Evolutionary conservation across 495 filamentous ascomycete genomes (phyloP).

Genomic region (Lasiosphaeria ovina): DNA sequence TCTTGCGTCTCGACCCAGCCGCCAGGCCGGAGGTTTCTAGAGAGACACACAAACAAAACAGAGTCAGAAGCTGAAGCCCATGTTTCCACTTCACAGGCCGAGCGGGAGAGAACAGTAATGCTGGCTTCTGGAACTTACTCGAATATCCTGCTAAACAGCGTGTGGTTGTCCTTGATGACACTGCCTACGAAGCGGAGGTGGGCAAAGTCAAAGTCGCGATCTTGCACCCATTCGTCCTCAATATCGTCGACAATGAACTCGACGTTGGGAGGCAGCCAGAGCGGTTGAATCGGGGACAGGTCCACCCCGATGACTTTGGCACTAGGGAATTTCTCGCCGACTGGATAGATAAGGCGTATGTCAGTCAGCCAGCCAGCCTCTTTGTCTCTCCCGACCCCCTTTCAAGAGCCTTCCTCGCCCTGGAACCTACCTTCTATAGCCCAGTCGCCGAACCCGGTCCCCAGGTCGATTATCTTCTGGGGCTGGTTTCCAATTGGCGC

Average conservation of each 20-base stretch:
- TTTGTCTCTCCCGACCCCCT: too few relatives aligned
- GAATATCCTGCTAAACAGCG: slow-evolving; percentile 33
- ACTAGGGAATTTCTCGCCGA: slow-evolving; percentile 53
- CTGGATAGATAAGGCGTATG: slow-evolving; percentile 26
- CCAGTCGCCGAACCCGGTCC: slow-evolving; percentile 63
- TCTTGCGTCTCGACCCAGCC: slow-evolving; percentile 63
- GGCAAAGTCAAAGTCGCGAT: slow-evolving; percentile 51
- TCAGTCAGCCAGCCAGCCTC: not conserved
- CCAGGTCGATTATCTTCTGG: slow-evolving; percentile 64
- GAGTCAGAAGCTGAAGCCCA: slow-evolving; percentile 35
- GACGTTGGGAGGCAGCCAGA: slow-evolving; percentile 54
- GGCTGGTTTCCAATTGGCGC: slow-evolving; percentile 57
- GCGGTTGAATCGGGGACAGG: slow-evolving; percentile 60
- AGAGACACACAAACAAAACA: not conserved
- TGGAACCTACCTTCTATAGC: slow-evolving; percentile 58
- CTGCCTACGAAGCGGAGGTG: slow-evolving; percentile 46
- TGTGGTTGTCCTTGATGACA: slow-evolving; percentile 47
- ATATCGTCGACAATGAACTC: slow-evolving; percentile 62
- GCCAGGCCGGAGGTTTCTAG: slow-evolving; percentile 58
- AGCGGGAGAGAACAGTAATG: too few relatives aligned
- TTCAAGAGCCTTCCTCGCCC: too few relatives aligned
- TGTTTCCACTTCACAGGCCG: too few relatives aligned
- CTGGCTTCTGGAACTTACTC: slow-evolving; percentile 27
- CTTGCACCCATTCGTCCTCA: slow-evolving; percentile 53
- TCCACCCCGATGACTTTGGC: slow-evolving; percentile 62